These are phyloP conservation scores for Penicillium janthinellum DNA, from an alignment of 2,329 filamentous ascomycete species.

Conservation along the genomic window DNA sequence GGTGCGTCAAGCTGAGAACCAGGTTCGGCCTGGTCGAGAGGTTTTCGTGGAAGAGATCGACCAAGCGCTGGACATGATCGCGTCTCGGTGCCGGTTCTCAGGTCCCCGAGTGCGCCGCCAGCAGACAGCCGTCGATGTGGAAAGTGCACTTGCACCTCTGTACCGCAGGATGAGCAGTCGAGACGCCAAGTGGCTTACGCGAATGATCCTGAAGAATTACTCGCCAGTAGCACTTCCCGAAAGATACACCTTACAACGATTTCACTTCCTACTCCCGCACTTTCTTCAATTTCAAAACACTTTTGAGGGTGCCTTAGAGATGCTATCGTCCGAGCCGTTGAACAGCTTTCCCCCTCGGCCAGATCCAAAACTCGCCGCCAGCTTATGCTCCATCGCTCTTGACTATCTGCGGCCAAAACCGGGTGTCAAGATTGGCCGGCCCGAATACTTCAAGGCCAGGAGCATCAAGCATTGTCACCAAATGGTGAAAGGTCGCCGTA, in stretches of 20 bases:
- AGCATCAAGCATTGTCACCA: conserved; percentile 74
- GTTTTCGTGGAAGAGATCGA: conserved; percentile 76
- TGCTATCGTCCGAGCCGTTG: conserved; percentile 50
- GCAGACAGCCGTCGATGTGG: conserved; percentile 43
- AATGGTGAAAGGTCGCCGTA: conserved; percentile 60
- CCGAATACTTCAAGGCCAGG: conserved; percentile 65
- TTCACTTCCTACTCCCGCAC: conserved; percentile 70
- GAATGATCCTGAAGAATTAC: conserved; percentile 76
- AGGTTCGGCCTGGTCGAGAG: conserved; percentile 38
- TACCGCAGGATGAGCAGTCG: conserved; percentile 63
- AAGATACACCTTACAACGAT: conserved; percentile 57
- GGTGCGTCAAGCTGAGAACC: conserved; percentile 60
- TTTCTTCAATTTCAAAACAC: conserved; percentile 71
- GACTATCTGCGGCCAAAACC: conserved; percentile 55
- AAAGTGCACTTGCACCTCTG: conserved; percentile 55
- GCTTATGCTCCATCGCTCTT: conserved; percentile 39
- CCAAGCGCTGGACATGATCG: conserved; percentile 63
- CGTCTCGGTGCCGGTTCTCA: conserved; percentile 70
- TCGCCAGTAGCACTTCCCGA: conserved; percentile 66
- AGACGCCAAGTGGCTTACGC: conserved; percentile 85
- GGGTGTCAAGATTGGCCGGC: conserved; percentile 66
- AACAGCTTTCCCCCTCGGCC: conserved; percentile 41
- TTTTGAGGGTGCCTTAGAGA: conserved; percentile 61
- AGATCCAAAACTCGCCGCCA: conserved; percentile 33
- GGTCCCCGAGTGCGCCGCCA: conserved; percentile 59